Conservation (phyloP, 768 basidiomycete genomes). For the Paxillus rubicundulus region DNA sequence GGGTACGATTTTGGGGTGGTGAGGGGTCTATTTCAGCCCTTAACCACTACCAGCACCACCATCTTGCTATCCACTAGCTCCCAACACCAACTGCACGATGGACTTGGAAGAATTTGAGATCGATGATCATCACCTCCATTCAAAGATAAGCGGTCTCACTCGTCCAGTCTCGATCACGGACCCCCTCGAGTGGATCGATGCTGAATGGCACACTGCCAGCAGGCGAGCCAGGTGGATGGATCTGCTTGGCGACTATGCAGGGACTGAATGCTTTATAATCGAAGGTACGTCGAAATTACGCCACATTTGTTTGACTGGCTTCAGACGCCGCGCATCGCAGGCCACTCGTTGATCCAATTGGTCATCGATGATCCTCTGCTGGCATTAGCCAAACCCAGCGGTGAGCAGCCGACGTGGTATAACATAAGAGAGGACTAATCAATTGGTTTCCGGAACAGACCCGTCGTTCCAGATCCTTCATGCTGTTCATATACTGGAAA, state of each 20-base stretch:
- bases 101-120: constrained; percentile 41
- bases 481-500: constrained; percentile 54
- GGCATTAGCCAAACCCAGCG: constrained; percentile 47
- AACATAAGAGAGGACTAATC: neutral
- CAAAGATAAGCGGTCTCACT: neutral
- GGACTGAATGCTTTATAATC: constrained; percentile 61
- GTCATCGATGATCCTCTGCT: constrained; percentile 63
- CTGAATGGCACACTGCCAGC: constrained; percentile 39
- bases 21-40: neutral
- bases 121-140: constrained; percentile 1
- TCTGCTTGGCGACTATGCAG: constrained; percentile 68
- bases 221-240: constrained; percentile 60
- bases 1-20: neutral
- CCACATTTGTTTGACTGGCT: constrained; percentile 1
- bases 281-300: constrained; percentile 44
- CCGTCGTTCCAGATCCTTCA: constrained; percentile 62
- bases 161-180: constrained; percentile 12
- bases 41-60: neutral
- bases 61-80: neutral
- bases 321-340: constrained; percentile 30
- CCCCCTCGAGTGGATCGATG: constrained; percentile 34
- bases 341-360: constrained; percentile 58
- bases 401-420: constrained; percentile 28
- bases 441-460: constrained; percentile 32
- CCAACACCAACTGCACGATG: constrained; percentile 20